Percentiles rank a stretch among this genome's conserved stretches.
Conservation (phyloP, 2,329 filamentous ascomycete genomes). For the Coniochaeta hoffmannii region DNA sequence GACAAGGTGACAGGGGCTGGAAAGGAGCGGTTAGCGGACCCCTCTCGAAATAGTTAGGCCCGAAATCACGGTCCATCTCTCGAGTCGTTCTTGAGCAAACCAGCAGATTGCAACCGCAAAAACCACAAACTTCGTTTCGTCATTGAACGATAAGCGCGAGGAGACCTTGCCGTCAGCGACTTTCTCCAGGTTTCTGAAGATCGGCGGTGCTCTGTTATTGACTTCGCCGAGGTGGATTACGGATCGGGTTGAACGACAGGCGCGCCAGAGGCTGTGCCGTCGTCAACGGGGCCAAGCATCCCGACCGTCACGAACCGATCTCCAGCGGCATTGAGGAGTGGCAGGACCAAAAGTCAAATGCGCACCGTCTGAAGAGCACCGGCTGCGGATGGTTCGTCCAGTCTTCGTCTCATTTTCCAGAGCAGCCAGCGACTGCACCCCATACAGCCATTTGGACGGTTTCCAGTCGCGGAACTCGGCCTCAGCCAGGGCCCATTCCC, state of each 20-base stretch:
- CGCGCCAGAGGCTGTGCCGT: background rate
- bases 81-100: background rate
- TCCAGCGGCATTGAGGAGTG: background rate
- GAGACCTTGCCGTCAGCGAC: background rate
- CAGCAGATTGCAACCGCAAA: background rate
- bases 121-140: background rate
- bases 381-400: background rate
- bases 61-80: background rate
- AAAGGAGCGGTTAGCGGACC: conserved; percentile 1
- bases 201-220: background rate
- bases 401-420: background rate
- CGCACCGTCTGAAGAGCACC: background rate
- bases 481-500: background rate
- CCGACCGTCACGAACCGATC: background rate
- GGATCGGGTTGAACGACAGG: background rate
- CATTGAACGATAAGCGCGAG: background rate
- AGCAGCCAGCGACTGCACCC: background rate
- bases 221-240: background rate
- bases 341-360: background rate
- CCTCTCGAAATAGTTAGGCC: conserved; percentile 1
- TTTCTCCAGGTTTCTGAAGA: background rate
- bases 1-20: background rate
- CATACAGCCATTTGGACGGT: background rate
- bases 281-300: background rate
- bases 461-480: background rate